Evolutionary conservation across 1,284 basidiomycete genomes (phyloP), one percentile per base, ranked within the genome.

Genomic region (Cryptococcus depauperatus): DNA sequence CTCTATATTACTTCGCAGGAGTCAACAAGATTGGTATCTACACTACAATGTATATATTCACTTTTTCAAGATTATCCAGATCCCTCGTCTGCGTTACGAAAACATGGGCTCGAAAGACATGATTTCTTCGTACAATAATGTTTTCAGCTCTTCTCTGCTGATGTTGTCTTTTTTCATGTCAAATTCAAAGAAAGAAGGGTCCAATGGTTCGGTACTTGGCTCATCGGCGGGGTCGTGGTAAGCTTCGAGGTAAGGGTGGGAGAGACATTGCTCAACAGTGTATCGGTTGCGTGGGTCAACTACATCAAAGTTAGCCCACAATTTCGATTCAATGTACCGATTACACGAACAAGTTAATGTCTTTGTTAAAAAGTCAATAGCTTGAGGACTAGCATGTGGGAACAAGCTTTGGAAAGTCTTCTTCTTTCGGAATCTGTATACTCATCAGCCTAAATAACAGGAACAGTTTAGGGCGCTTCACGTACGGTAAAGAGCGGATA

Each of bases 231-330:
- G 87, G 62, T 92, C 90, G 47, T 72, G 70, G 62, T 92, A 92
- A 62, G 89, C 85, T 65, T 89, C 86, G 16, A 95, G 76, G 64
- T 92, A 93, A 3, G 89, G 89, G 62, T 93, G 90, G 18, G 82
- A 81, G 27, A 93, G 75, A n/a, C 89, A 89, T 53, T 91, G 59
- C 44, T 93, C 90, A 38, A 90, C 85, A 0, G 87, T 89, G 66
- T 89, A 82, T 32, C 91, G 83, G 70, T 91, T 93, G 73, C 87
- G 87, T 10, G 91, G 89, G 67, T 92, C 88, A 69, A 96, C 91
- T 41, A 52, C 78, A 5, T 9, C 13, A 13, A 33, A n/a, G 32
- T 33, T 18, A 33, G 32, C 13, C 11, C n/a, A n/a, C n/a, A n/a
- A n/a, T n/a, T n/a, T n/a, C n/a, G n/a, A n/a, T n/a, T n/a, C n/a